Base-by-base conservation (phyloP, 2,329 filamentous ascomycete genomes). In the Nigrospora oryzae region DNA sequence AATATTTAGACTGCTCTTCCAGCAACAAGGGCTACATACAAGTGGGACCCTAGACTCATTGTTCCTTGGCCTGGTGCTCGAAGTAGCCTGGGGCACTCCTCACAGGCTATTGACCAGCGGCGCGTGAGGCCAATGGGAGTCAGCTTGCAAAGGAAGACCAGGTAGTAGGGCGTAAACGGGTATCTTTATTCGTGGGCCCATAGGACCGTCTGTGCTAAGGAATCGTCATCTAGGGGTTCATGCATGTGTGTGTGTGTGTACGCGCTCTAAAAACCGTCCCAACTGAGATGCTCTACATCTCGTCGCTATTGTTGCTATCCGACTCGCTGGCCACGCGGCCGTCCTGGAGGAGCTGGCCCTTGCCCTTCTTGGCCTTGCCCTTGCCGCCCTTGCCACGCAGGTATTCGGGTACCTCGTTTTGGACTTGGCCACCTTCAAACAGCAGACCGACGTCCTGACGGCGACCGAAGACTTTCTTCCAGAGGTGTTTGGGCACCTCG, bases 381-480 rank as follows among this genome's bases (percentile, higher is more conserved):
- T 68, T 69, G 10, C 54, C 57, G 13, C 65, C 65, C 53, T 69
- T 69, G 3, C 67, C 66, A 12, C 67, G 58, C 19, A 70, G 51
- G 17, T 56, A 63, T 16, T 65, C 58, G 0, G 67, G 67, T 1
- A 71, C 58, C 50, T 71, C 68, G 53, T 68, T 69, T 38, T 60
- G 61, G 16, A 68, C 63, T 52, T 64, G 56, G 11, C 68, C 68
- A 44, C 69, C 57, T 56, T 71, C 67, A 48, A 63, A 68, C 37
- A 71, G 53, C 2, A 69, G 48, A 5, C 67, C 68, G 32, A 71
- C 61, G 46, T 70, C 68, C 1, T 62, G 58, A 5, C 66, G 56
- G 15, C 67, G 57, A 4, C 63, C 68, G 5, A 70, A 61, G 2
- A 59, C 67, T 53, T 65, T 67, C 51, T 63, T 65, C 68, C 68